phyloP scores from a whole-genome alignment of 2,329 filamentous ascomycete species.

The Calycina herbarum region DNA sequence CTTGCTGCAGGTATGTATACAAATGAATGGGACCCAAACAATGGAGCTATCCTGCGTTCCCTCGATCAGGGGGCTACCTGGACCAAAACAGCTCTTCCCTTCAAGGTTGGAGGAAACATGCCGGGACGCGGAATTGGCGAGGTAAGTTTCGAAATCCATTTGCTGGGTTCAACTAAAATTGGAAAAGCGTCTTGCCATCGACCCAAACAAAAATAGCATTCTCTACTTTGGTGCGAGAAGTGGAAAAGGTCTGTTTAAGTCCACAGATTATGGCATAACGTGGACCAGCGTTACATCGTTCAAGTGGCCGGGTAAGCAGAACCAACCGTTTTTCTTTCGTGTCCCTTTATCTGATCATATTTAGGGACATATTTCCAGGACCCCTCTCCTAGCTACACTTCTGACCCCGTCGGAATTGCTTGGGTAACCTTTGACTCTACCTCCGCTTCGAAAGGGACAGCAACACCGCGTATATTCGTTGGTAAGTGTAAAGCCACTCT shows the following conservation, averaged over 20 bases:
- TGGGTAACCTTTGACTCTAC: constrained; percentile 31
- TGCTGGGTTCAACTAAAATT: constrained; percentile 5
- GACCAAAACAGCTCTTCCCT: constrained; percentile 49
- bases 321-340: neutral
- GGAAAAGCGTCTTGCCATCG: constrained; percentile 50
- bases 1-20: constrained; percentile 59
- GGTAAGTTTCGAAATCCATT: constrained; percentile 10
- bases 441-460: constrained; percentile 21
- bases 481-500: constrained; percentile 12
- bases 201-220: constrained; percentile 56
- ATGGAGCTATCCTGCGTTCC: constrained; percentile 54
- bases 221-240: constrained; percentile 60
- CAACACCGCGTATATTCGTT: constrained; percentile 31
- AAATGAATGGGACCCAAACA: constrained; percentile 58
- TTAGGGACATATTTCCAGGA: constrained; percentile 28
- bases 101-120: constrained; percentile 64
- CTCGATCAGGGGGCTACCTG: constrained; percentile 55
- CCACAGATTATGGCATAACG: constrained; percentile 54
- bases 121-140: constrained; percentile 60
- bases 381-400: constrained; percentile 16
- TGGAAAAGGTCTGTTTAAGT: constrained; percentile 60
- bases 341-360: constrained; percentile 40
- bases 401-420: constrained; percentile 27
- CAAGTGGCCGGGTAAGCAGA: constrained; percentile 48
- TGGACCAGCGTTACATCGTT: constrained; percentile 55